Evolutionary conservation across 306 rosid species (phyloP).

Genomic region (Trichosanthes cucumerina): DNA sequence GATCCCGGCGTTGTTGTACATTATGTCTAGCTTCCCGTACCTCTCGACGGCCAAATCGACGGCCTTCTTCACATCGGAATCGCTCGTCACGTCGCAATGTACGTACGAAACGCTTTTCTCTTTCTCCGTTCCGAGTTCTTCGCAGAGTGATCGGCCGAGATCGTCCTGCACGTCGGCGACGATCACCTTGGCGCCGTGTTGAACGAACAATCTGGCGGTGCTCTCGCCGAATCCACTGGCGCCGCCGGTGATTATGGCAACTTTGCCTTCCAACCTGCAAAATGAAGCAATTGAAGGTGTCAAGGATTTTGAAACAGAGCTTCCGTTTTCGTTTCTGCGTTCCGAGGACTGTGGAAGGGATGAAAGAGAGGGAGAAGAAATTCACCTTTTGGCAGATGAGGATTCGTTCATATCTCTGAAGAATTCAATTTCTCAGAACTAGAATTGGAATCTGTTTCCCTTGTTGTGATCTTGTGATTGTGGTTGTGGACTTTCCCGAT

Average conservation of each 20-base stretch:
- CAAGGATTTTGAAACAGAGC: background rate
- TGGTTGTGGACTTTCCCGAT: background rate
- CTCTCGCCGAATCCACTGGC: slow-evolving; percentile 69
- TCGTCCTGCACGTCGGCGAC: slow-evolving; percentile 65
- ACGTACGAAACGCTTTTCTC: slow-evolving; percentile 15
- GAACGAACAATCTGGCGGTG: slow-evolving; percentile 37
- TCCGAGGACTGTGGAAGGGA: background rate
- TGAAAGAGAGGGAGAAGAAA: background rate
- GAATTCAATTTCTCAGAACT: too few species aligned
- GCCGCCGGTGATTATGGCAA: slow-evolving; percentile 68
- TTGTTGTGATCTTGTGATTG: too few species aligned
- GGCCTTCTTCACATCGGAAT: slow-evolving; percentile 31
- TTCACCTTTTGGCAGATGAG: background rate
- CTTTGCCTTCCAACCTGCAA: slow-evolving; percentile 54
- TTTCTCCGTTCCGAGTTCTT: slow-evolving; percentile 10
- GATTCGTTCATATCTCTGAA: background rate
- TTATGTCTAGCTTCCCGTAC: slow-evolving; percentile 49
- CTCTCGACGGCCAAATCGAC: slow-evolving; percentile 38
- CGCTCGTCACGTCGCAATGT: slow-evolving; percentile 51
- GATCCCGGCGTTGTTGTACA: slow-evolving; percentile 65
- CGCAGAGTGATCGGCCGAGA: slow-evolving; percentile 36
- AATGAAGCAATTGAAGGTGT: background rate
- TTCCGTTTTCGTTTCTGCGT: background rate
- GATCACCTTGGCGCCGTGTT: slow-evolving; percentile 55
- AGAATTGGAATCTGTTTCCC: background rate